Conservation (phyloP, 768 basidiomycete species). For the Panus rudis region DNA sequence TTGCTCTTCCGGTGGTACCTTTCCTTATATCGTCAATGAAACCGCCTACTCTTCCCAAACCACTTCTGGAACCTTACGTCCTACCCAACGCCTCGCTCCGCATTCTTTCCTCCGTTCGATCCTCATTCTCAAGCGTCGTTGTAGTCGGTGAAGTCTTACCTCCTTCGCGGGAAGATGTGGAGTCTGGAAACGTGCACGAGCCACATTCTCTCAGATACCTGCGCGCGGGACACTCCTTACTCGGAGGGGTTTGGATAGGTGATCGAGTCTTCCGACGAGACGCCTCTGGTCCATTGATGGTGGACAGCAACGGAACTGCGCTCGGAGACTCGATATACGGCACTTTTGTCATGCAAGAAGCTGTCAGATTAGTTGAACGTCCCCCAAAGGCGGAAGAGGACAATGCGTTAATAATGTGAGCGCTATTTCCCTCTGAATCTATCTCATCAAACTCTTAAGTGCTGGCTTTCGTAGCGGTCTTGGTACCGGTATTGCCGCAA, state of each 20-base stretch:
- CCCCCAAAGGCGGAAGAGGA: slow-evolving; percentile 21
- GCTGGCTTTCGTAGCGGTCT: slow-evolving; percentile 55
- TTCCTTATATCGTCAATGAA: slow-evolving; percentile 33
- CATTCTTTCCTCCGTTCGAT: slow-evolving; percentile 60
- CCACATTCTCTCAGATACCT: slow-evolving; percentile 34
- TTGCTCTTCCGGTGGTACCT: slow-evolving; percentile 22
- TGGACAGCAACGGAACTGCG: slow-evolving; percentile 45
- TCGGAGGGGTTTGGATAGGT: slow-evolving; percentile 76
- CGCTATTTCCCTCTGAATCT: background rate
- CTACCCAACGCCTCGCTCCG: slow-evolving; percentile 51
- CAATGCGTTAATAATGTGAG: slow-evolving; percentile 70
- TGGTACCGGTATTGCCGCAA: slow-evolving; percentile 77
- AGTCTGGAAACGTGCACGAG: slow-evolving; percentile 11
- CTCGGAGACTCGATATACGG: slow-evolving; percentile 78
- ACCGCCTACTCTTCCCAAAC: slow-evolving; percentile 54
- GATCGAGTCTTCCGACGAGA: slow-evolving; percentile 30
- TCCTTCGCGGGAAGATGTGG: slow-evolving; percentile 18
- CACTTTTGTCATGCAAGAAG: slow-evolving; percentile 85
- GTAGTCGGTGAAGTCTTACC: slow-evolving; percentile 70
- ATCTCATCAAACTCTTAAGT: background rate
- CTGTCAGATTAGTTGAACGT: slow-evolving; percentile 54
- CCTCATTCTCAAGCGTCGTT: slow-evolving; percentile 68
- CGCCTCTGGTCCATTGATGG: slow-evolving; percentile 23
- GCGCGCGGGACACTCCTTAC: slow-evolving; percentile 46
- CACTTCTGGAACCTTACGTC: slow-evolving; percentile 40